A percentile compares a stretch with the other conserved stretches of the same genome.
Conservation (phyloP, 495 filamentous ascomycete species). For the Trichodelitschia bisporula region DNA sequence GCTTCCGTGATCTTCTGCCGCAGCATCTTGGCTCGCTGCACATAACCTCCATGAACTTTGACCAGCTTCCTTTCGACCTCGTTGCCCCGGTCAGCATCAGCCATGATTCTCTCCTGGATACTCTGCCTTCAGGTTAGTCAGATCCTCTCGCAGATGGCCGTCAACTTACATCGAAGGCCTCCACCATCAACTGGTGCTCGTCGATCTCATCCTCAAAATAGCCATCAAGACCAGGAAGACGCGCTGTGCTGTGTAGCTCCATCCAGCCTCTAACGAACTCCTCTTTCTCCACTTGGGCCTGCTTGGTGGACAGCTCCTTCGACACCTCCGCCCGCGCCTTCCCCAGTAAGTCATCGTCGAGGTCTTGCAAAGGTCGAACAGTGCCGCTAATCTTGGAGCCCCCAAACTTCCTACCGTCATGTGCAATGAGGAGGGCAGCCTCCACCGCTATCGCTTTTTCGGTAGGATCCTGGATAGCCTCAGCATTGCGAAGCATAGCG, state of each 20-base stretch:
- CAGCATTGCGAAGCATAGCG: constrained; percentile 34
- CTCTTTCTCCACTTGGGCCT: constrained; percentile 28
- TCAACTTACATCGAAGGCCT: constrained; percentile 37
- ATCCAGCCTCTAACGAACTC: constrained; percentile 44
- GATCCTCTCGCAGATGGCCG: constrained; percentile 4
- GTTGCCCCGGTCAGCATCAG: constrained; percentile 50
- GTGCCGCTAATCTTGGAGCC: constrained; percentile 37
- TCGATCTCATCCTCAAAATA: constrained; percentile 52
- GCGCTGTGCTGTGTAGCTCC: constrained; percentile 26
- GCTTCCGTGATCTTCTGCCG: constrained; percentile 63
- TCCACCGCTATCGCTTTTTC: constrained; percentile 44
- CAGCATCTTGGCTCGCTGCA: constrained; percentile 59
- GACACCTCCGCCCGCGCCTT: constrained; percentile 55
- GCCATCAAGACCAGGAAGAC: constrained; percentile 49
- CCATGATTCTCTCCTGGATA: constrained; percentile 42
- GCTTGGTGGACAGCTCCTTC: constrained; percentile 34
- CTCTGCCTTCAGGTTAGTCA: constrained; percentile 25
- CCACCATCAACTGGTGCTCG: constrained; percentile 29
- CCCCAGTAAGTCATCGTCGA: constrained; percentile 47
- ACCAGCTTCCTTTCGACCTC: constrained; percentile 87
- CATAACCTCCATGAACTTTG: constrained; percentile 71
- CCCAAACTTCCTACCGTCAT: constrained; percentile 54
- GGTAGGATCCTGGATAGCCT: constrained; percentile 26
- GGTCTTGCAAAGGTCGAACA: constrained; percentile 29
- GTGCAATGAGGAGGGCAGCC: constrained; percentile 49